phyloP scores from a whole-genome alignment of 176 grass and related monocot genomes.

The Pharus latifolius region DNA sequence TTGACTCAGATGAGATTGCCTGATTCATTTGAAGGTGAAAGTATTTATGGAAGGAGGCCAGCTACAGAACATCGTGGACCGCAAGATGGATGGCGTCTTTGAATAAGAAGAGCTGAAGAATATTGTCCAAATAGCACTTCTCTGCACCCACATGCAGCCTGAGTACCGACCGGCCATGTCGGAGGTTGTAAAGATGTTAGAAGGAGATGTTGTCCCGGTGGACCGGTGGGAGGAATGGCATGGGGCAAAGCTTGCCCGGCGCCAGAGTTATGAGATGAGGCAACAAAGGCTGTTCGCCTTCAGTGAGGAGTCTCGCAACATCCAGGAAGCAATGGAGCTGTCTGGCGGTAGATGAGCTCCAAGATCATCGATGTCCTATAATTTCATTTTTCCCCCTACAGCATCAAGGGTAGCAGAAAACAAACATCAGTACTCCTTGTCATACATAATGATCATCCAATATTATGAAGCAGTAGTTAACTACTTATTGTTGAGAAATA shows the following conservation, averaged over 20 bases:
- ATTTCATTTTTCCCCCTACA: slow-evolving; percentile 2
- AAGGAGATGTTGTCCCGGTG: slow-evolving; percentile 44
- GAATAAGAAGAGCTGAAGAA: slow-evolving; percentile 32
- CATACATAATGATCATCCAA: too few relatives aligned
- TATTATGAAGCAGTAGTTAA: too few relatives aligned
- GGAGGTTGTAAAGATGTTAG: slow-evolving; percentile 71
- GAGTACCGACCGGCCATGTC: slow-evolving; percentile 66
- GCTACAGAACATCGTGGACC: slow-evolving; percentile 39
- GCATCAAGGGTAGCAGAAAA: background rate
- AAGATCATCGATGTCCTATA: slow-evolving; percentile 2
- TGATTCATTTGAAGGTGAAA: slow-evolving; percentile 50
- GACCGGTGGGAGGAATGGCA: slow-evolving; percentile 74
- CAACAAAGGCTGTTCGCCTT: slow-evolving; percentile 41
- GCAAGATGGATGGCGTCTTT: slow-evolving; percentile 38
- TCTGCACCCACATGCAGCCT: slow-evolving; percentile 57
- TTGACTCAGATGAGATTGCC: slow-evolving; percentile 4
- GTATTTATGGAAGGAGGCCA: slow-evolving; percentile 25
- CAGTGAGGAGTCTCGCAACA: slow-evolving; percentile 51
- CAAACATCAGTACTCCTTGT: slow-evolving; percentile 14
- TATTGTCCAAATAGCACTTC: slow-evolving; percentile 58
- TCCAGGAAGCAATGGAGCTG: slow-evolving; percentile 54
- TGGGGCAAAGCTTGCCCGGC: slow-evolving; percentile 30
- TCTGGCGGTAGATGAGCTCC: slow-evolving; percentile 51
- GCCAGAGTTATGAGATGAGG: slow-evolving; percentile 42
- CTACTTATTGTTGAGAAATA: too few relatives aligned